phyloP scores from a whole-genome alignment of 176 grass and related monocot species.

The Alloteropsis semialata region DNA sequence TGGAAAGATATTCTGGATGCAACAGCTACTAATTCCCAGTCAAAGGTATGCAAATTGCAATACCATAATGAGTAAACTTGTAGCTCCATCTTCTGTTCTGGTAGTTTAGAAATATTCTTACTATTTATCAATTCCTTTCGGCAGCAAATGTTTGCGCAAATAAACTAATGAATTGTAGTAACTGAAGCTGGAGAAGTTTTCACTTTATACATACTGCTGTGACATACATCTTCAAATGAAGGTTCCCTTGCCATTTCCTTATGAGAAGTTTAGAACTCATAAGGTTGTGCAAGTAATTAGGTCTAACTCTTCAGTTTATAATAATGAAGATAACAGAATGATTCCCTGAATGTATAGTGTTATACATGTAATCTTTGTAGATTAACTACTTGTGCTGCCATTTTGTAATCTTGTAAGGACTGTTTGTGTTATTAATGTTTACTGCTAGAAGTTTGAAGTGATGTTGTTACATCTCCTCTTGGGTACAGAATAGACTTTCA shows the following conservation, averaged over 20 bases:
- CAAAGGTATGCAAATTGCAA: conserved; percentile 49
- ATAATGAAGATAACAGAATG: not conserved
- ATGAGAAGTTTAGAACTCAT: not conserved
- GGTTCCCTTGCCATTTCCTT: not conserved
- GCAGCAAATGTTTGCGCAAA: not conserved
- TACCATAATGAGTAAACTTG: conserved; percentile 7
- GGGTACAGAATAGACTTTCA: not conserved
- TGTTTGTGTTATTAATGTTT: conserved; percentile 11
- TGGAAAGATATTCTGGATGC: conserved; percentile 86
- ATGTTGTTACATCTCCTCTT: not conserved
- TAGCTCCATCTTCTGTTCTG: conserved; percentile 13
- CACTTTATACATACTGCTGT: not conserved
- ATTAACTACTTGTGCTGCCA: not conserved
- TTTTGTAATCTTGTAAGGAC: conserved; percentile 25
- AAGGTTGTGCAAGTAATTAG: conserved; percentile 6
- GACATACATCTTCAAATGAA: not conserved
- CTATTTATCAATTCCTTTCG: not conserved
- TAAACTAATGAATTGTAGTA: not conserved
- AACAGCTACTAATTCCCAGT: conserved; percentile 45
- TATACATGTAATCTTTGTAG: conserved; percentile 4
- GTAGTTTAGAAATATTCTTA: conserved; percentile 12
- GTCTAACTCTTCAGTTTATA: conserved; percentile 10
- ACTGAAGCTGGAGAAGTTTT: not conserved
- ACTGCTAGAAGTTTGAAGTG: not conserved
- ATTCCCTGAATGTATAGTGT: not conserved